phyloP scores from a whole-genome alignment of 2,329 filamentous ascomycete genomes.

The Fusarium humuli region DNA sequence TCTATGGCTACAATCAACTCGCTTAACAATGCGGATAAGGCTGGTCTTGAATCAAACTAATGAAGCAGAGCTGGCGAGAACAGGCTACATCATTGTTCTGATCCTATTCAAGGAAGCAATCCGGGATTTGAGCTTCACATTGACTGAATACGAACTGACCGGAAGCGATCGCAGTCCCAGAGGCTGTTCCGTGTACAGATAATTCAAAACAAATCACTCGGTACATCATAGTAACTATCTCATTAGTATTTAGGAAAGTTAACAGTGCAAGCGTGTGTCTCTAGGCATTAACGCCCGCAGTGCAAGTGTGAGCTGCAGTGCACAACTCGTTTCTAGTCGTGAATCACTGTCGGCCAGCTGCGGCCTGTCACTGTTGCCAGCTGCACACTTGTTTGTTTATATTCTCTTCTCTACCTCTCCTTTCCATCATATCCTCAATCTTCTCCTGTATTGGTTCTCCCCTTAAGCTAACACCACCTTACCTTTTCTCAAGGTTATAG shows the following conservation, averaged over 20 bases:
- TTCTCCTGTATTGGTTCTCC: too few species aligned
- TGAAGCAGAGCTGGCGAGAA: background rate
- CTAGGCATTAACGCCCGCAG: background rate
- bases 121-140: background rate
- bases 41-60: fast-evolving
- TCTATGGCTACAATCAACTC: background rate
- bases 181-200: background rate
- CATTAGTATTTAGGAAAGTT: background rate
- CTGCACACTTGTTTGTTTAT: background rate
- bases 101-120: background rate
- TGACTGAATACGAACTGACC: background rate
- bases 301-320: background rate
- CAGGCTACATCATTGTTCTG: background rate
- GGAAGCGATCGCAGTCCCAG: background rate
- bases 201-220: background rate
- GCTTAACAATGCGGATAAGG: fast-evolving
- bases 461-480: too few species aligned
- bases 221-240: background rate
- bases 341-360: background rate
- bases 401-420: background rate
- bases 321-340: background rate
- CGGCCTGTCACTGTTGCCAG: background rate
- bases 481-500: too few species aligned
- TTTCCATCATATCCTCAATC: background rate
- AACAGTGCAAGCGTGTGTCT: background rate